Base-by-base conservation (phyloP, 164 flowering plant species). In the Liriodendron chinense region DNA sequence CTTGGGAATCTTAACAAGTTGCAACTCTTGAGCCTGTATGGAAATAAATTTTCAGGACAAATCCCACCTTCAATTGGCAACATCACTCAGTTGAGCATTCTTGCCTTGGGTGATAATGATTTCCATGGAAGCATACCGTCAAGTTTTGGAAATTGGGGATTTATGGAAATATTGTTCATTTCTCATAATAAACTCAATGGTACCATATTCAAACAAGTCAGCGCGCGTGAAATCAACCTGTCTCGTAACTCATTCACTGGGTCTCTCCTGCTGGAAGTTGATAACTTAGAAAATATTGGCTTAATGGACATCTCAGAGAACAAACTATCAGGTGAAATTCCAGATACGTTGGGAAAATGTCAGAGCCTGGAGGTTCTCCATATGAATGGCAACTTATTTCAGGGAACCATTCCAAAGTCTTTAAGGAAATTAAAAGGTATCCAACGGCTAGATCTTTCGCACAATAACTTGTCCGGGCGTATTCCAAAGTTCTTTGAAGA, bases 171-270 rank as follows among this genome's bases (percentile, higher is more conserved):
- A 0, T 49, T 75, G 20, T 47, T 28, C 0, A 61, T 84, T 10
- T 25, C 61, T 9, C 7, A 65, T 0, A 86, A 86, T 20, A 68
- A 57, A 0, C 75, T 84, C 1, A 66, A 2, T 48, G 86, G 84
- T 1, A n/a, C 23, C 0, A 73, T 84, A 59, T 83, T 83, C 2
- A 1, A 1, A 57, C n/a, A 72, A 34, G 6, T 84, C 13, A 1
- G 79, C 10, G 34, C 49, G 16, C 18, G 18, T 12, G 2, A 7
- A 10, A 7, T 68, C 8, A 3, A 28, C 49, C 1, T 68, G n/a
- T 2, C n/a, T 10, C 3, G 21, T 13, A 68, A 68, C 21, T 28
- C 16, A 26, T 68, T 68, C 20, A 14, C 34, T 68, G 70, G 70
- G 13, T 26, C 25, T 34, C 43, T 34, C 43, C 7, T 0, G 43